These are phyloP conservation scores for Orobanche coerulescens DNA, from an alignment of 257 asterid species.

Conservation along the genomic window DNA sequence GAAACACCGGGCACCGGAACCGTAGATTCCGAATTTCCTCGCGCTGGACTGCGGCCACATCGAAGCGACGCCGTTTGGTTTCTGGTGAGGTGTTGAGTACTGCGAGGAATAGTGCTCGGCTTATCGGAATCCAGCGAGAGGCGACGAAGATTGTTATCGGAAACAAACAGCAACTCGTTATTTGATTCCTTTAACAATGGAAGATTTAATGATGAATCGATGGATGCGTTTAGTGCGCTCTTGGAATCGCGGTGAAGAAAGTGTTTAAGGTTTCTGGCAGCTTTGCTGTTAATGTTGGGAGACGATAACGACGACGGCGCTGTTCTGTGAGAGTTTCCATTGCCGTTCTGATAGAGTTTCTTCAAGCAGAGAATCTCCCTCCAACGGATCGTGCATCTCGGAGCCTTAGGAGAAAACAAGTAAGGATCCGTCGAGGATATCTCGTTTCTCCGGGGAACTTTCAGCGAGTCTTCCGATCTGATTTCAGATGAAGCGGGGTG, in stretches of 20 bases:
- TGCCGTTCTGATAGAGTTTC: slow-evolving; percentile 40
- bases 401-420: slow-evolving; percentile 65
- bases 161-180: slow-evolving; percentile 30
- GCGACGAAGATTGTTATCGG: slow-evolving; percentile 48
- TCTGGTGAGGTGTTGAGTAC: slow-evolving; percentile 7
- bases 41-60: slow-evolving; percentile 32
- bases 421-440: slow-evolving; percentile 41
- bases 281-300: slow-evolving; percentile 11
- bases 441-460: slow-evolving; percentile 32
- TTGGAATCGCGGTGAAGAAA: slow-evolving; percentile 40
- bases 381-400: slow-evolving; percentile 67
- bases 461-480: slow-evolving; percentile 30
- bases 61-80: slow-evolving; percentile 28
- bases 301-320: slow-evolving; percentile 25
- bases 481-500: slow-evolving; percentile 11
- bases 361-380: slow-evolving; percentile 54
- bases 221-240: slow-evolving; percentile 21
- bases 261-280: slow-evolving; percentile 30
- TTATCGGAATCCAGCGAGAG: slow-evolving; percentile 46
- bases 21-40: slow-evolving; percentile 28
- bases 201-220: slow-evolving; percentile 31
- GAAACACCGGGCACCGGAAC: slow-evolving; percentile 31
- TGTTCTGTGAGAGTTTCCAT: slow-evolving; percentile 28
- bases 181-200: slow-evolving; percentile 47
- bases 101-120: slow-evolving; percentile 26